Conservation (phyloP, 2,329 filamentous ascomycete species). For the Paecilomyces formosus region DNA sequence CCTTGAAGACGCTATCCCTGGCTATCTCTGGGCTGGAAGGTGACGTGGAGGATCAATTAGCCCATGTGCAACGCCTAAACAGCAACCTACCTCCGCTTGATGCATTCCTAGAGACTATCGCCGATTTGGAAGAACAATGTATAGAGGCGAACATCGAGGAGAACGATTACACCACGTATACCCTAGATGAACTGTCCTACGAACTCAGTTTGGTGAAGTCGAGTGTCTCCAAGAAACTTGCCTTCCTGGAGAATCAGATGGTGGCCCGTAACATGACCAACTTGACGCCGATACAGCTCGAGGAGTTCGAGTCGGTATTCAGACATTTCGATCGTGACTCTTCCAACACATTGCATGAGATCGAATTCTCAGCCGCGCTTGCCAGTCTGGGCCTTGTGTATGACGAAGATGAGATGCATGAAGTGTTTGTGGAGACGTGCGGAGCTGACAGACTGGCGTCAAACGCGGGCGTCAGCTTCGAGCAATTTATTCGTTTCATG, state of each 20-base stretch:
- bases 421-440: slow-evolving; percentile 84
- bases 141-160: slow-evolving; percentile 97
- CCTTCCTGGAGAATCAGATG: slow-evolving; percentile 97
- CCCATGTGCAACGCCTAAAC: slow-evolving; percentile 77
- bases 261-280: slow-evolving; percentile 98
- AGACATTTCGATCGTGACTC: slow-evolving; percentile 93
- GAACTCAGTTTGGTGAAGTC: slow-evolving; percentile 86
- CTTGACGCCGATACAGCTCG: slow-evolving; percentile 91
- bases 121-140: slow-evolving; percentile 77
- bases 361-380: slow-evolving; percentile 92
- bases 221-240: slow-evolving; percentile 90
- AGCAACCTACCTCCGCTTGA: slow-evolving; percentile 84
- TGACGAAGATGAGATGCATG: slow-evolving; percentile 96
- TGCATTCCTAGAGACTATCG: slow-evolving; percentile 81
- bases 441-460: slow-evolving; percentile 50
- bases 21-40: slow-evolving; percentile 96
- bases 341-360: slow-evolving; percentile 80
- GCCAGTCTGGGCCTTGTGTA: slow-evolving; percentile 95
- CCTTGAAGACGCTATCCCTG: slow-evolving; percentile 87
- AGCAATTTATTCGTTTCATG: slow-evolving; percentile 99
- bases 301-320: slow-evolving; percentile 98
- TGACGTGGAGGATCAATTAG: slow-evolving; percentile 88
- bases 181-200: slow-evolving; percentile 91
- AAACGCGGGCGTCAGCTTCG: slow-evolving; percentile 73
- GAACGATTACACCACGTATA: slow-evolving; percentile 99